Evolutionary conservation across 495 filamentous ascomycete species (phyloP).

Genomic region (Xylaria bambusicola): DNA sequence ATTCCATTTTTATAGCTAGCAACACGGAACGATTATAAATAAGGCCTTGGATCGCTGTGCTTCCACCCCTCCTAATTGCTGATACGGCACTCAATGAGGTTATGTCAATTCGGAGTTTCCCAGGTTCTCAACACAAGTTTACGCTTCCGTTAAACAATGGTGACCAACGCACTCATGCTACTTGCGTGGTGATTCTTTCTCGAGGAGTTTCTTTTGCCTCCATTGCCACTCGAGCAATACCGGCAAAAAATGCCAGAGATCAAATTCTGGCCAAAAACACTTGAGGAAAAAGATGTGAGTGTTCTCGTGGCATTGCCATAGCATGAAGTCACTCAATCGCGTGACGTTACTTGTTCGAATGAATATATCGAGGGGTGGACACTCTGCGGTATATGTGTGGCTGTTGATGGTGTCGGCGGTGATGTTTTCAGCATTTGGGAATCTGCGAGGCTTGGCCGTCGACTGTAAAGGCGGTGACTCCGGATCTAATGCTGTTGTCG

Average conservation of each 20-base stretch:
- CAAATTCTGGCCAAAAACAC: conserved; percentile 95
- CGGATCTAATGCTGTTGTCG: conserved; percentile 46
- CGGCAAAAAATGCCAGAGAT: conserved; percentile 90
- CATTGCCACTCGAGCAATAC: conserved; percentile 92
- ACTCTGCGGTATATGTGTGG: conserved; percentile 81
- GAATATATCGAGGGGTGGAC: conserved; percentile 85
- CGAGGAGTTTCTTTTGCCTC: conserved; percentile 55
- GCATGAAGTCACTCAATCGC: conserved; percentile 93
- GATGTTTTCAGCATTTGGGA: conserved; percentile 77
- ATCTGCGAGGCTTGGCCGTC: conserved; percentile 30
- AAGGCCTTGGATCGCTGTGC: too few species aligned
- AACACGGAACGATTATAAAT: conserved; percentile 8
- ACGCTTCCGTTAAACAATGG: background rate
- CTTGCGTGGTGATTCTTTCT: conserved; percentile 42
- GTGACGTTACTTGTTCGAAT: conserved; percentile 90
- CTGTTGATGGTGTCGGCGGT: conserved; percentile 73
- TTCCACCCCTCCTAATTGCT: too few species aligned
- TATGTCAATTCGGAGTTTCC: background rate
- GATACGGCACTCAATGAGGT: too few species aligned
- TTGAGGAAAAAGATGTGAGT: conserved; percentile 91
- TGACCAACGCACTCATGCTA: background rate
- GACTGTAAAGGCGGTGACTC: conserved; percentile 47
- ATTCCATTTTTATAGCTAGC: background rate
- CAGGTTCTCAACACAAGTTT: background rate
- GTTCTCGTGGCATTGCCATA: conserved; percentile 94